These are phyloP conservation scores for Phytopythium ostracodes DNA, from an alignment of 352 stramenopile genomes.

Conservation along the genomic window DNA sequence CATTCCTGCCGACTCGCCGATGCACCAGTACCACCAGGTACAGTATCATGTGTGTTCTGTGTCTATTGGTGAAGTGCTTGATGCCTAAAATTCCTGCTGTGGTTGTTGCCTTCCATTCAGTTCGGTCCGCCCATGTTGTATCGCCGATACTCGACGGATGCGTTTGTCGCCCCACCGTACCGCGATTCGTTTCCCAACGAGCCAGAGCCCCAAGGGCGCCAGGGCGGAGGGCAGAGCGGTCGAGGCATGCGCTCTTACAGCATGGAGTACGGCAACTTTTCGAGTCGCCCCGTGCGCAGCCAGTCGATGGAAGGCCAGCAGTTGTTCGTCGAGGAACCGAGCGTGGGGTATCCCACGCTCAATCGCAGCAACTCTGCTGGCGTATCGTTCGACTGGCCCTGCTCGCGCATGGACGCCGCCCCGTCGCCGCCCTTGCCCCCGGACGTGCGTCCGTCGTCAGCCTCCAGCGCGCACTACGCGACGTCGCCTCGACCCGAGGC, in stretches of 20 bases:
- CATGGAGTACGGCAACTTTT: constrained; percentile 58
- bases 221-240: constrained; percentile 27
- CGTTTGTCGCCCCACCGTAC: constrained; percentile 56
- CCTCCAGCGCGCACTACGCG: constrained; percentile 33
- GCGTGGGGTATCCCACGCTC: constrained; percentile 52
- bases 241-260: constrained; percentile 72
- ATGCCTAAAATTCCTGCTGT: background rate
- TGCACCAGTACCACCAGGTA: constrained; percentile 68
- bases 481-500: constrained; percentile 57
- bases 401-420: constrained; percentile 29
- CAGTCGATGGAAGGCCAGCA: constrained; percentile 73
- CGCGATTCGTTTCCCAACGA: constrained; percentile 49
- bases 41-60: background rate
- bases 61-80: background rate
- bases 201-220: constrained; percentile 44
- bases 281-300: constrained; percentile 55
- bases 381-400: constrained; percentile 64
- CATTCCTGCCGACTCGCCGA: constrained; percentile 62
- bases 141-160: constrained; percentile 71
- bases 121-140: constrained; percentile 53
- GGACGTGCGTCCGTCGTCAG: constrained; percentile 28
- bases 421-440: constrained; percentile 59
- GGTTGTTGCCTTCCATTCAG: constrained; percentile 5
- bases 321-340: constrained; percentile 43
- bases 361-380: constrained; percentile 58